phyloP scores from a whole-genome alignment of 495 filamentous ascomycete species.

The Podospora tetraspora region DNA sequence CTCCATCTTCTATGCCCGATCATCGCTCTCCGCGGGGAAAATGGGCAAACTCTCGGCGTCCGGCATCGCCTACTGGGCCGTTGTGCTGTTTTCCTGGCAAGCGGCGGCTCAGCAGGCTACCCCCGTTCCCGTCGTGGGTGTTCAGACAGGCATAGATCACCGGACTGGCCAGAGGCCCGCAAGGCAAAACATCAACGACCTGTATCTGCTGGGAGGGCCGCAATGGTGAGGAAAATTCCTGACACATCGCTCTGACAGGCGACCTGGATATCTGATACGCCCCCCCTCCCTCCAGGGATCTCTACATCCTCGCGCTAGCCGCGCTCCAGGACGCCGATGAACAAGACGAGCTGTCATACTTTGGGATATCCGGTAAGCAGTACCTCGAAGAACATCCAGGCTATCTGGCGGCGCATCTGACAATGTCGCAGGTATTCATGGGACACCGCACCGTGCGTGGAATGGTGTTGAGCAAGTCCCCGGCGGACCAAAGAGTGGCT shows the following conservation, averaged over 20 bases:
- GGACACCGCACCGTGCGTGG: conserved; percentile 44
- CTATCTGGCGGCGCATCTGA: conserved; percentile 13
- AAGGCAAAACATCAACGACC: conserved; percentile 36
- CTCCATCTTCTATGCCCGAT: conserved; percentile 7
- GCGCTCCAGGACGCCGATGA: conserved; percentile 38
- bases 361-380: conserved; percentile 42
- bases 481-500: conserved; percentile 33
- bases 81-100: conserved; percentile 10
- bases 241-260: conserved; percentile 11
- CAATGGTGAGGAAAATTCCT: conserved; percentile 30
- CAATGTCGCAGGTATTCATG: conserved; percentile 44
- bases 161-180: conserved; percentile 31
- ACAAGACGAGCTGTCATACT: conserved; percentile 43
- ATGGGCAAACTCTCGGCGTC: conserved; percentile 12
- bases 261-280: conserved; percentile 12
- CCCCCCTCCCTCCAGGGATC: conserved; percentile 27
- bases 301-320: conserved; percentile 43
- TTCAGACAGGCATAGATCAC: conserved; percentile 33
- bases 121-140: conserved; percentile 32
- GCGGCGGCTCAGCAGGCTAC: conserved; percentile 10
- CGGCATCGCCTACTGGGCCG: conserved; percentile 3
- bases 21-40: conserved; percentile 11
- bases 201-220: conserved; percentile 34
- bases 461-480: conserved; percentile 39
- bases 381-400: conserved; percentile 1